Evolutionary conservation across 805 yeast genomes (phyloP), one percentile per base, ranked within the genome.

Genomic region (Starmera quercuum): DNA sequence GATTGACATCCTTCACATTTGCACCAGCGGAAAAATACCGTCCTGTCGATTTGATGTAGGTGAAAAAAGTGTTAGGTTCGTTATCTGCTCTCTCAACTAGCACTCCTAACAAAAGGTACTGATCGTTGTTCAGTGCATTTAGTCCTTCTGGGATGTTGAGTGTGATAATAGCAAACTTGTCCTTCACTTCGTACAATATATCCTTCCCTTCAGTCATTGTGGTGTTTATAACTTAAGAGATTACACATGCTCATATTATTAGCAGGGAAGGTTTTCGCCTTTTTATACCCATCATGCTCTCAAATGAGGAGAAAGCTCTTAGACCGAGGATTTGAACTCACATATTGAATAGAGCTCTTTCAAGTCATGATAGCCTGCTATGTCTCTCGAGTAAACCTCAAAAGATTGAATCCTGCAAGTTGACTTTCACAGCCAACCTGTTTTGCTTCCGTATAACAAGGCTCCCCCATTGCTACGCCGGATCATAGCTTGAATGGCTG

Each of bases 1-100:
- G 34, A 17, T 23, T 38, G 7, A 27, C n/a, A 18, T 53, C 49
- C 31, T 61, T 66, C 33, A 83, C 72, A 51, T 85, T 78, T 15
- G 95, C 96, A 18, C 96, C 96, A 6, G 95, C 82, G 18, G 86
- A 76, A 55, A 85, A 86, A 53, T 71, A 82, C 37, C 79, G 65
- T 1, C 95, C 95, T 0, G 81, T 64, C 22, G 86, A 68, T 49
- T 75, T 78, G 31, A 86, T 56, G 32, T 83, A 60, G 2, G 95
- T 86, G 17, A 75, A 68, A 7, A 69, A 49, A 1, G 90, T 78
- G 15, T 65, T 62, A 17, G 74, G 73, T 37, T 83, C 78, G 5
- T 59, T 52, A 38, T 83, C 78, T 0, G 95, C 87, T 38, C 64
- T 51, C 42, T 75, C 75, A 10, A 86, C 58, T 10, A 69, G 59